Base-by-base conservation (phyloP, 164 flowering plant species). In the Protea cynaroides region DNA sequence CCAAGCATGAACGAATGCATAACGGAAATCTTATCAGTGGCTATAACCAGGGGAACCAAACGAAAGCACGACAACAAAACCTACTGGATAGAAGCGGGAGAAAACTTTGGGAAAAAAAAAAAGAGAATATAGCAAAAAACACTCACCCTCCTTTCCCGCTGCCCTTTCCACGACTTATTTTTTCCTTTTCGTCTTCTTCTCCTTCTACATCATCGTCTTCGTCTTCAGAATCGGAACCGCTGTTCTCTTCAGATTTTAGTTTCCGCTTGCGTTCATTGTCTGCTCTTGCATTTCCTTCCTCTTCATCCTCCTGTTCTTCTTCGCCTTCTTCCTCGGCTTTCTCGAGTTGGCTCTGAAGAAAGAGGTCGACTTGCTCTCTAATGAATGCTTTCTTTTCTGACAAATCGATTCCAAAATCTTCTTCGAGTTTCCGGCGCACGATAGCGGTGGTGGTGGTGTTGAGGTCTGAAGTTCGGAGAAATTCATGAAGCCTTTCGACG, bases 371-470 rank as follows among this genome's bases (percentile, higher is more conserved):
- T 56, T 90, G 96, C 29, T 85, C 91, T 56, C 96, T 74, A 25
- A 93, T 75, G 55, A 90, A 87, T 13, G 75, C 78, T 61, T 84
- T 93, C 65, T 76, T 80, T 12, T 80, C 87, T 3, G 97, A 75
- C 56, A 93, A 83, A 76, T 90, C 97, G 62, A 88, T 72, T 25
- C 84, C 84, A 70, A 93, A 87, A 53, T 88, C 90, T 43, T 79
- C 81, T 82, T 93, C 96, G 14, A 93, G 78, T 51, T 74, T 73
- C 55, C 87, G 81, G 64, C 95, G 86, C 11, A 93, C 83, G 59
- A 65, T 81, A 49, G 76, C 78, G n/a, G 86, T 78, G 21, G 96
- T 92, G 21, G 98, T 81, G 52, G 86, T 85, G 71, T 74, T 82
- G 9, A 92, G 82, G 87, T 88, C 97, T 17, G 98, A 84, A 18